Percentiles rank a stretch among this genome's conserved stretches.
phyloP scores from a whole-genome alignment of 179 eudicot genomes.

The Beta lomatogona region DNA sequence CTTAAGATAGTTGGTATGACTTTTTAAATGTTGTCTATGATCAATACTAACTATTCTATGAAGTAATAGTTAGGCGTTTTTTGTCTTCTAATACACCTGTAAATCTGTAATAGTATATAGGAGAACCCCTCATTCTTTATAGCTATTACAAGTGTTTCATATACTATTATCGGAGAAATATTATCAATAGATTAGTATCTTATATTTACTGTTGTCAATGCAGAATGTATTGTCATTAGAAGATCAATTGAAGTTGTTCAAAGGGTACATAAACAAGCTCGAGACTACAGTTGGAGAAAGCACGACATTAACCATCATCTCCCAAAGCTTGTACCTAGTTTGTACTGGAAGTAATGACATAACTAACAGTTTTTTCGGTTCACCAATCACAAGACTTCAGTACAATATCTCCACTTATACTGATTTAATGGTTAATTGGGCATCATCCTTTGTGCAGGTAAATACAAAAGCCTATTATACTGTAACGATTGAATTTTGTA shows the following conservation, averaged over 20 bases:
- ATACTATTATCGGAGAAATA: too few relatives aligned
- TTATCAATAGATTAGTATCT: too few relatives aligned
- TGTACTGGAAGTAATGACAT: conserved; percentile 86
- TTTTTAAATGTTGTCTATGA: too few relatives aligned
- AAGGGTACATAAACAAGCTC: conserved; percentile 59
- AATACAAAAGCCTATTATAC: too few relatives aligned
- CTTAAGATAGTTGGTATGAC: too few relatives aligned
- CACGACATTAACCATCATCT: conserved; percentile 40
- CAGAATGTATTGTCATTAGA: conserved; percentile 58
- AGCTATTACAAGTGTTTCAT: too few relatives aligned
- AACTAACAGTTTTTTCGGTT: conserved; percentile 62
- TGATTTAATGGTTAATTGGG: conserved; percentile 48
- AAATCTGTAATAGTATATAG: too few relatives aligned
- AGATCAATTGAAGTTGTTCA: conserved; percentile 70
- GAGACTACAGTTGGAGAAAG: conserved; percentile 56
- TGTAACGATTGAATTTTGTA: too few relatives aligned
- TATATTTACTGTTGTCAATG: neutral
- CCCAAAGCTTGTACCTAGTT: conserved; percentile 47
- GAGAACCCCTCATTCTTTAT: too few relatives aligned
- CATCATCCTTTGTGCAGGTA: conserved; percentile 81
- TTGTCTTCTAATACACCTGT: too few relatives aligned
- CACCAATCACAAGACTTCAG: conserved; percentile 40
- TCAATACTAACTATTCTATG: too few relatives aligned
- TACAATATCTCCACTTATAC: conserved; percentile 55
- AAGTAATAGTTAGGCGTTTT: too few relatives aligned